These are phyloP conservation scores for Xylaria castorea DNA, from an alignment of 495 filamentous ascomycete genomes.

Conservation along the genomic window DNA sequence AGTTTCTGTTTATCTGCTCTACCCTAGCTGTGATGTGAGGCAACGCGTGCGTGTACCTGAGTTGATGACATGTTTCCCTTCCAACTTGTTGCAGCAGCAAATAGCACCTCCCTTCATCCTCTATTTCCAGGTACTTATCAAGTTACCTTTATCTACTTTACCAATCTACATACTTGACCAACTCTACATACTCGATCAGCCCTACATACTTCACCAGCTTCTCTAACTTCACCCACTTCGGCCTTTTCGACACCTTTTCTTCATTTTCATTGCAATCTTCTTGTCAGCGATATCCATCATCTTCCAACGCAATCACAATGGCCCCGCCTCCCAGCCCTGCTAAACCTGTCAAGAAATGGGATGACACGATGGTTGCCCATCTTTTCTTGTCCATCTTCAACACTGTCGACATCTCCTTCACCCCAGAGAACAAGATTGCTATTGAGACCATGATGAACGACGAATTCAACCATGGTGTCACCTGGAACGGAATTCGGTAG, in stretches of 20 bases:
- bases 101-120: not conserved
- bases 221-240: not conserved
- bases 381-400: constrained; percentile 40
- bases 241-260: not conserved
- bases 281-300: not conserved
- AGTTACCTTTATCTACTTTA: not conserved
- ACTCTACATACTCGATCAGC: not conserved
- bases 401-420: constrained; percentile 26
- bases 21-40: not conserved
- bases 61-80: constrained; percentile 4
- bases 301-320: constrained; percentile 8
- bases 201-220: not conserved
- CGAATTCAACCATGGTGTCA: constrained; percentile 33
- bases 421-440: constrained; percentile 40
- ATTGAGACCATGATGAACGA: constrained; percentile 36
- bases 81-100: constrained; percentile 1
- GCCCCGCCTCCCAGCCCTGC: not conserved
- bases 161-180: not conserved
- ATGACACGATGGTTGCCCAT: constrained; percentile 28
- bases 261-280: not conserved
- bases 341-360: constrained; percentile 30
- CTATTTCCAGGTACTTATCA: not conserved
- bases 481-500: constrained; percentile 50
- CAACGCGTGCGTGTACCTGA: not conserved
- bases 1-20: constrained; percentile 19